Evolutionary conservation across 2,329 filamentous ascomycete species (phyloP), one percentile per base, ranked within the genome.

Genomic region (Blastomyces gilchristii): DNA sequence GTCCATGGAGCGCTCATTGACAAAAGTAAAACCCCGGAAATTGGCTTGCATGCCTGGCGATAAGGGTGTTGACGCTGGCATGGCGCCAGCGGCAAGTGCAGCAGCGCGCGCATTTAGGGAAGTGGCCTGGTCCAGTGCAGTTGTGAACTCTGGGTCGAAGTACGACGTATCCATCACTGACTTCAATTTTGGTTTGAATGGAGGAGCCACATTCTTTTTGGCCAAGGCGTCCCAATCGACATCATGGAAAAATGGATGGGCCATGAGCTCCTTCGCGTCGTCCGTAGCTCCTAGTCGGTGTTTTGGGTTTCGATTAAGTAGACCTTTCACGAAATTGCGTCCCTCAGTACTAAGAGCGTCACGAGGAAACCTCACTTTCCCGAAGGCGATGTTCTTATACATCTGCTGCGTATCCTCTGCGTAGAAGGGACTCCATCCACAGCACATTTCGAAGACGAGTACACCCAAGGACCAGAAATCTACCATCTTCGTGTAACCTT

Each of bases 361-460:
- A 68, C 92, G 85, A 8, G 94, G 94, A 75, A 99, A 99, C 65
- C 94, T 85, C 63, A 99, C 94, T 75, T 99, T 99, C 73, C 94
- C 94, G 72, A 99, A 99, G 0, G 94, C 94, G 74, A 99, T 99
- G 79, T 99, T 99, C 82, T 99, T 99, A 81, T 99, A 99, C 94
- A 99, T 99, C 76, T 99, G 94, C 77, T 99, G 94, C 0, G 94
- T 99, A 73, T 99, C 94, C 72, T 99, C 94, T 63, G 94, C 94
- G 70, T 97, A 99, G 78, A 99, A 99, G 0, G 94, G 94, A 71
- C 91, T 97, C 94, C 94, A 99, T 43, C 94, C 94, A 71, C 94
- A 99, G 80, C 94, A 99, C 94, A 99, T 99, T 76, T 99, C 94
- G 71, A 99, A 99, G 1, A 99, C 94, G 62, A 99, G 82, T 58